phyloP scores from a whole-genome alignment of 2,329 filamentous ascomycete genomes.

The Emergomyces pasteurianus region DNA sequence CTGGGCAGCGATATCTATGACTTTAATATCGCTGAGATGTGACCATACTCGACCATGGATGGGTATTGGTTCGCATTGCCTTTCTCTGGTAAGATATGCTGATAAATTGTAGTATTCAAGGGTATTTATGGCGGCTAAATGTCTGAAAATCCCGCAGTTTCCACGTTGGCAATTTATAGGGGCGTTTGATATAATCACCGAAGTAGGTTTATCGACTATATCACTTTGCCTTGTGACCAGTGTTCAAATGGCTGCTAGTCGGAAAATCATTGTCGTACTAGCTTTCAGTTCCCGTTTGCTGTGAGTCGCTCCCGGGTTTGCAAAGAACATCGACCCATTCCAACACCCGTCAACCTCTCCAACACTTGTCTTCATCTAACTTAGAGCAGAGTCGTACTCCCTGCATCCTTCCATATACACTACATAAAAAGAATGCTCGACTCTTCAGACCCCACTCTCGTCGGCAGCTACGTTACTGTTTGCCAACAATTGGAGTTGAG shows the following conservation, averaged over 20 bases:
- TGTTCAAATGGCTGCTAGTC: constrained; percentile 27
- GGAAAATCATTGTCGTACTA: constrained; percentile 29
- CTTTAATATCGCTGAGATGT: constrained; percentile 30
- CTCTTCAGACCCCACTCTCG: constrained; percentile 27
- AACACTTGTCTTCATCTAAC: neutral
- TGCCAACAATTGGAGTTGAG: constrained; percentile 32
- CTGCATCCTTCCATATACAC: constrained; percentile 27
- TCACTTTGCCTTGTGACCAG: constrained; percentile 27
- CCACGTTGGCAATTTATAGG: constrained; percentile 29
- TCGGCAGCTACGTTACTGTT: constrained; percentile 24
- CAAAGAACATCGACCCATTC: neutral
- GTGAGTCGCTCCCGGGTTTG: constrained; percentile 16
- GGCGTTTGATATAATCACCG: constrained; percentile 30
- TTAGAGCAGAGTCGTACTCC: constrained; percentile 27
- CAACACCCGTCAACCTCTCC: neutral
- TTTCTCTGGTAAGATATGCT: constrained; percentile 19
- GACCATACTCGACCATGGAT: constrained; percentile 24
- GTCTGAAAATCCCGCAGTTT: constrained; percentile 16
- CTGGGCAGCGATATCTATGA: constrained; percentile 24
- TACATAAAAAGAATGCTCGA: constrained; percentile 22
- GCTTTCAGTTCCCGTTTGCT: constrained; percentile 33
- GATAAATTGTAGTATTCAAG: too few relatives aligned
- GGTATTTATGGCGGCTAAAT: neutral
- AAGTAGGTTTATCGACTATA: constrained; percentile 27
- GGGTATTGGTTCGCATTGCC: constrained; percentile 20